A percentile compares a stretch with the other conserved stretches of the same genome.
Conservation (phyloP, 768 basidiomycete genomes). For the Dentipellis fragilis region DNA sequence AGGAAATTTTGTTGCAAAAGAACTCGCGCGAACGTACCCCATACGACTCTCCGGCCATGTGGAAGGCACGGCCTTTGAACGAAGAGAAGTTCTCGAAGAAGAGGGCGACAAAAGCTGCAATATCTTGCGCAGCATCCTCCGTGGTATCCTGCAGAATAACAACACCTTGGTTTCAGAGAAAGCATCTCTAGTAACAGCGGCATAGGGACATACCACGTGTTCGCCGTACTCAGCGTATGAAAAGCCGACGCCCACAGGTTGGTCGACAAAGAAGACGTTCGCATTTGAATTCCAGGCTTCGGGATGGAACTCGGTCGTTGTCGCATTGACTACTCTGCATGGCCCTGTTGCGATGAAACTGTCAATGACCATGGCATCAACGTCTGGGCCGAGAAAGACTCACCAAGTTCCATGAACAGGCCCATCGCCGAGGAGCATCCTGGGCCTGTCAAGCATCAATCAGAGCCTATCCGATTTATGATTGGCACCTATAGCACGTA, state of each 20-base stretch:
- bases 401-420: constrained; percentile 41
- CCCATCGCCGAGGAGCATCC: constrained; percentile 21
- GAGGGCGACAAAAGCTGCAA: constrained; percentile 60
- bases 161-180: background rate
- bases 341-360: constrained; percentile 37
- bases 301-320: constrained; percentile 39
- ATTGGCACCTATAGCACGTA: constrained; percentile 14
- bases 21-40: constrained; percentile 10
- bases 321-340: constrained; percentile 46
- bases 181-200: background rate
- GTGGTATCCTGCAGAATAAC: constrained; percentile 37
- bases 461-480: constrained; percentile 13
- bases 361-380: background rate
- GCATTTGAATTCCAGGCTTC: constrained; percentile 63
- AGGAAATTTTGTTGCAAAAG: background rate
- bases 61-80: constrained; percentile 51
- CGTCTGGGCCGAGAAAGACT: background rate
- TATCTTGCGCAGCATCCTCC: constrained; percentile 59
- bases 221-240: constrained; percentile 49
- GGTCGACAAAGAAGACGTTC: constrained; percentile 42
- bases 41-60: constrained; percentile 39
- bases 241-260: constrained; percentile 27
- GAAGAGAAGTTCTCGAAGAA: constrained; percentile 68
- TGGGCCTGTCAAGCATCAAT: constrained; percentile 10
- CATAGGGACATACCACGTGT: constrained; percentile 32